Percentiles rank a stretch among this genome's conserved stretches.
Conservation (phyloP, 306 rosid species). For the Malus orientalis region DNA sequence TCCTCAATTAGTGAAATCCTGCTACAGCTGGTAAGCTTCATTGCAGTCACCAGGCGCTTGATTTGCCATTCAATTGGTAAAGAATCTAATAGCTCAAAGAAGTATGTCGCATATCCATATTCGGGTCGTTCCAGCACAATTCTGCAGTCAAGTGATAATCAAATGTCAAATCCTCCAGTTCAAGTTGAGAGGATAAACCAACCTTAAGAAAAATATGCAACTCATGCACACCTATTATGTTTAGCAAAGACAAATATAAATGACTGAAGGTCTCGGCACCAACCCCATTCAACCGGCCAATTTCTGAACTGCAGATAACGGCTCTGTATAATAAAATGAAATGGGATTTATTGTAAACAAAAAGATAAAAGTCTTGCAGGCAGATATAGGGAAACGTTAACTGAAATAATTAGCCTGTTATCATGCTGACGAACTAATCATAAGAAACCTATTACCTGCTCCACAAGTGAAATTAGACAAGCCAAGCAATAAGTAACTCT, state of each 20-base stretch:
- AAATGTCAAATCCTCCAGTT: conserved; percentile 14
- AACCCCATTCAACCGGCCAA: conserved; percentile 97
- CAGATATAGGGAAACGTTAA: neutral
- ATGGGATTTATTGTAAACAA: conserved; percentile 5
- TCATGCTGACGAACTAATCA: neutral
- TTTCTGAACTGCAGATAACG: conserved; percentile 60
- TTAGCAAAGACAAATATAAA: conserved; percentile 78
- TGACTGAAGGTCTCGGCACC: conserved; percentile 93
- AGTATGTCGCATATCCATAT: conserved; percentile 91
- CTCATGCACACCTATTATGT: conserved; percentile 83
- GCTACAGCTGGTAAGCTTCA: conserved; percentile 74
- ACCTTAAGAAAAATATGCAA: conserved; percentile 10
- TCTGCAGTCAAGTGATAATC: conserved; percentile 41
- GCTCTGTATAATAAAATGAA: conserved; percentile 33
- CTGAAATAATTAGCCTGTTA: neutral
- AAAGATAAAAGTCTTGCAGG: neutral
- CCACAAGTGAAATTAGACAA: conserved; percentile 82
- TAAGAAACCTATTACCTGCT: conserved; percentile 56
- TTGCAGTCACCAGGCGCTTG: conserved; percentile 78
- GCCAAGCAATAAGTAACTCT: conserved; percentile 72
- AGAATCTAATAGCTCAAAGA: conserved; percentile 72
- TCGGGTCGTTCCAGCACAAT: conserved; percentile 92
- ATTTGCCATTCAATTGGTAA: conserved; percentile 77
- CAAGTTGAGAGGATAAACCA: conserved; percentile 4
- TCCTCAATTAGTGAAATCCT: conserved; percentile 75